Percentiles rank a stretch among this genome's conserved stretches.
These are phyloP conservation scores for Kwoniella sp. DNA, from an alignment of 768 basidiomycete genomes.

Conservation along the genomic window DNA sequence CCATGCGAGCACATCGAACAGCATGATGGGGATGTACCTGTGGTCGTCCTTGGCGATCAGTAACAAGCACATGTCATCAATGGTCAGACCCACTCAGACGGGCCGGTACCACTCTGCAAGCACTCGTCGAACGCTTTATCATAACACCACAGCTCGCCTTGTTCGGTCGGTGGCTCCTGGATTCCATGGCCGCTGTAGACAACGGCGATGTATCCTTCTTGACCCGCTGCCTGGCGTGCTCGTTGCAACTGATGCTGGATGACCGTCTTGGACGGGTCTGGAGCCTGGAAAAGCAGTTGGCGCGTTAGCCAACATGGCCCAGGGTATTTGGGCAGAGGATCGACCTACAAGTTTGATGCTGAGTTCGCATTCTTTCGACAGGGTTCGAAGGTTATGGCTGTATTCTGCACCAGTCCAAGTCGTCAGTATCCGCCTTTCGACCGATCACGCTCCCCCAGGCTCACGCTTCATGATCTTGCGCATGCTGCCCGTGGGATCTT, in stretches of 20 bases:
- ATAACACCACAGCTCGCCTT: constrained; percentile 45
- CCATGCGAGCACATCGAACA: constrained; percentile 43
- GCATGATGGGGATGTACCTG: constrained; percentile 45
- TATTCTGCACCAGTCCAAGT: constrained; percentile 9
- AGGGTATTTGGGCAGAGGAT: too few species aligned
- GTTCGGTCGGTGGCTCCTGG: constrained; percentile 44
- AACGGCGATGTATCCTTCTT: constrained; percentile 33
- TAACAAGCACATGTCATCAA: neutral
- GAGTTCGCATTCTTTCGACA: too few species aligned
- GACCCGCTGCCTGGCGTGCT: constrained; percentile 34
- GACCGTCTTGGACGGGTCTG: constrained; percentile 35
- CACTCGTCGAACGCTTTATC: constrained; percentile 41
- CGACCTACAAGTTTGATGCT: too few species aligned
- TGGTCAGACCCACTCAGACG: constrained; percentile 31
- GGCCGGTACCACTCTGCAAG: constrained; percentile 25
- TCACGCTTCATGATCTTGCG: constrained; percentile 40
- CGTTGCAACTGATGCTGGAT: constrained; percentile 39
- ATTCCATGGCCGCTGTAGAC: constrained; percentile 43
- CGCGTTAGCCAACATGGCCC: too few species aligned
- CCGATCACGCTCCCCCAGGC: neutral
- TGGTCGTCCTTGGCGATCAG: neutral
- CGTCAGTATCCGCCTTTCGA: neutral
- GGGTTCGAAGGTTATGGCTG: constrained; percentile 2
- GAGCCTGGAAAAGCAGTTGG: constrained; percentile 19
- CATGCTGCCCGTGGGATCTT: constrained; percentile 41